A percentile compares a stretch with the other conserved stretches of the same genome.
phyloP scores from a whole-genome alignment of 2,329 filamentous ascomycete genomes.

The Thyridium curvatum region DNA sequence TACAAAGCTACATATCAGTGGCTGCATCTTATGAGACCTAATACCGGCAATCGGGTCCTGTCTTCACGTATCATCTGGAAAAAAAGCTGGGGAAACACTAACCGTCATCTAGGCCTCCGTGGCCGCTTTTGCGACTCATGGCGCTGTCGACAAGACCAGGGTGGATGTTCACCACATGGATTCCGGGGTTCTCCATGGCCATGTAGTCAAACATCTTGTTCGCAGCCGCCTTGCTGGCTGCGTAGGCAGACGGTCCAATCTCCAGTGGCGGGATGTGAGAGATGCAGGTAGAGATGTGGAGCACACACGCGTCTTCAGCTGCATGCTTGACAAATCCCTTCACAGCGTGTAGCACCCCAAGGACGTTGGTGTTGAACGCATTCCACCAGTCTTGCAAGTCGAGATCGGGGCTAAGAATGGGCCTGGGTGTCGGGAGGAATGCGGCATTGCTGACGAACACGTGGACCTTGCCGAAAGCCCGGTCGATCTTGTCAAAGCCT shows the following conservation, averaged over 20 bases:
- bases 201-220: conserved; percentile 27
- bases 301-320: conserved; percentile 8
- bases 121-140: conserved; percentile 13
- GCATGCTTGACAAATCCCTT: conserved; percentile 11
- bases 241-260: conserved; percentile 17
- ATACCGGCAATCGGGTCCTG: no score
- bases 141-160: conserved; percentile 33
- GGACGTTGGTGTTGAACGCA: conserved; percentile 14
- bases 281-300: conserved; percentile 14
- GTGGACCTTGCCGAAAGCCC: conserved; percentile 6
- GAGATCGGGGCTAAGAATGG: conserved; percentile 1
- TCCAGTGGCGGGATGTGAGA: conserved; percentile 9
- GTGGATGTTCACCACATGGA: conserved; percentile 30
- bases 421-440: conserved; percentile 1
- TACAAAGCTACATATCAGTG: neutral
- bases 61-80: no score
- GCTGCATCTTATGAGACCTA: no score
- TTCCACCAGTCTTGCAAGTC: conserved; percentile 1
- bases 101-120: conserved; percentile 1
- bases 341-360: conserved; percentile 16
- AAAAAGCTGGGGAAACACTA: neutral
- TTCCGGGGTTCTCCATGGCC: conserved; percentile 23
- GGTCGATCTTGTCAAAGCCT: conserved; percentile 4
- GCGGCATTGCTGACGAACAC: conserved; percentile 11
- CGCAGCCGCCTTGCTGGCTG: conserved; percentile 24